Percentiles rank a stretch among this genome's conserved stretches.
These are phyloP conservation scores for Protomyces pachydermus DNA, from an alignment of 1,139 yeast species.

Conservation along the genomic window DNA sequence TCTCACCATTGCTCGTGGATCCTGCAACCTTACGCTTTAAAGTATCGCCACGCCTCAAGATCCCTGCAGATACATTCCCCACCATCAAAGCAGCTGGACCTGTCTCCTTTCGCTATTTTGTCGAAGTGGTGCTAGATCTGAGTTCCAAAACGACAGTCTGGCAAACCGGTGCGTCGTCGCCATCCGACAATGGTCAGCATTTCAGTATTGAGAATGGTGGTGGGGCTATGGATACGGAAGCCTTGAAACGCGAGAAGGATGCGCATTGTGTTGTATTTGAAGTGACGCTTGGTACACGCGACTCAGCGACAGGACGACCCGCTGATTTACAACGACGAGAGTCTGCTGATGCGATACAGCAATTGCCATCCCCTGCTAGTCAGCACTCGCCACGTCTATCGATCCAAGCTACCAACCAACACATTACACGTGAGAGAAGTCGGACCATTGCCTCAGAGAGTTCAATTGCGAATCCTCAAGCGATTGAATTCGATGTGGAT, in stretches of 20 bases:
- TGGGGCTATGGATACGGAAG: conserved; percentile 9
- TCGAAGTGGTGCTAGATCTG: conserved; percentile 74
- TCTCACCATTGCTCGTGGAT: conserved; percentile 74
- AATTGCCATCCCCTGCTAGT: neutral
- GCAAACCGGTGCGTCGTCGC: neutral
- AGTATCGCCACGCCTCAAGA: conserved; percentile 58
- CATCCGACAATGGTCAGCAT: neutral
- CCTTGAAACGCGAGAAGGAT: conserved; percentile 16
- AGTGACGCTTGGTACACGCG: conserved; percentile 16
- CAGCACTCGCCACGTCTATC: neutral
- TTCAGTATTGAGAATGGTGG: neutral
- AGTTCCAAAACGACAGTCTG: conserved; percentile 42
- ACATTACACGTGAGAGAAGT: neutral
- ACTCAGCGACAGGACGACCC: neutral
- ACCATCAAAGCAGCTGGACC: conserved; percentile 73
- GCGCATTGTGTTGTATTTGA: conserved; percentile 16
- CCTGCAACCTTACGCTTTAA: conserved; percentile 57
- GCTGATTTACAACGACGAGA: neutral
- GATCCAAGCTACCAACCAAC: neutral
- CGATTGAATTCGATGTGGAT: neutral
- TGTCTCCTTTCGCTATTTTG: conserved; percentile 67
- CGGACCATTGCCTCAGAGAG: neutral
- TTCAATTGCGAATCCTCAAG: neutral
- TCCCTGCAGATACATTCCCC: conserved; percentile 84
- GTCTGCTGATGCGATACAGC: no score